Evolutionary conservation across 2,329 filamentous ascomycete species (phyloP).

Genomic region (Alternaria novae-zelandiae): DNA sequence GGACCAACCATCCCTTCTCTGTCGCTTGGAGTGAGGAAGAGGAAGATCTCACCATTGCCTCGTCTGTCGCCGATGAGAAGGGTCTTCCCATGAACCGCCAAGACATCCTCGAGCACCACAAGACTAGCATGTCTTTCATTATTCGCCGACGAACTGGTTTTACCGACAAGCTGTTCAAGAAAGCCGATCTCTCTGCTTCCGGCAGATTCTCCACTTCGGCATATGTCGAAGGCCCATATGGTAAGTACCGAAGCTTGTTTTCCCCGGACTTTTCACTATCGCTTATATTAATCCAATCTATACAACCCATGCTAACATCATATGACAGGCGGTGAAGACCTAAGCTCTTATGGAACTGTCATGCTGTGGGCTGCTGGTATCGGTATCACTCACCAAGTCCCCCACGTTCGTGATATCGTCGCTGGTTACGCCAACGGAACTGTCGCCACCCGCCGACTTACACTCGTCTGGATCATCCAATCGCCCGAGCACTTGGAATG

Average conservation of each 20-base stretch:
- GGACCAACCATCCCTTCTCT: constrained; percentile 81
- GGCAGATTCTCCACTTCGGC: constrained; percentile 69
- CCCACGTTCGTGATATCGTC: constrained; percentile 76
- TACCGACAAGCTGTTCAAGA: constrained; percentile 80
- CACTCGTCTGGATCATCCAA: constrained; percentile 91
- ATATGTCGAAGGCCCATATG: constrained; percentile 87
- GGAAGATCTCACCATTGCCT: constrained; percentile 41
- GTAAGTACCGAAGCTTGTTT: constrained; percentile 42
- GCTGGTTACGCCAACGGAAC: constrained; percentile 68
- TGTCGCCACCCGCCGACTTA: constrained; percentile 80
- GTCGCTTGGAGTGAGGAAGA: constrained; percentile 77
- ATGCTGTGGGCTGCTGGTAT: constrained; percentile 92
- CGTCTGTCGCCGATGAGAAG: constrained; percentile 50
- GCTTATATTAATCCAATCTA: constrained; percentile 28
- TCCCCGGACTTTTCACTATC: constrained; percentile 31
- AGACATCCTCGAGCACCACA: constrained; percentile 58
- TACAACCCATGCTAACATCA: constrained; percentile 35
- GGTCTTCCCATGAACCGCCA: constrained; percentile 56
- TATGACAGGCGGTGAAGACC: constrained; percentile 70
- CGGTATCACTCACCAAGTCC: constrained; percentile 93
- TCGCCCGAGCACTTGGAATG: constrained; percentile 89
- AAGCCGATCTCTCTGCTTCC: constrained; percentile 62
- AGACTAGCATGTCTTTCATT: constrained; percentile 75
- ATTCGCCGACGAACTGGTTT: constrained; percentile 88
- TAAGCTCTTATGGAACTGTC: constrained; percentile 90